These are phyloP conservation scores for Letharia lupina DNA, from an alignment of 495 filamentous ascomycete genomes.

Conservation along the genomic window DNA sequence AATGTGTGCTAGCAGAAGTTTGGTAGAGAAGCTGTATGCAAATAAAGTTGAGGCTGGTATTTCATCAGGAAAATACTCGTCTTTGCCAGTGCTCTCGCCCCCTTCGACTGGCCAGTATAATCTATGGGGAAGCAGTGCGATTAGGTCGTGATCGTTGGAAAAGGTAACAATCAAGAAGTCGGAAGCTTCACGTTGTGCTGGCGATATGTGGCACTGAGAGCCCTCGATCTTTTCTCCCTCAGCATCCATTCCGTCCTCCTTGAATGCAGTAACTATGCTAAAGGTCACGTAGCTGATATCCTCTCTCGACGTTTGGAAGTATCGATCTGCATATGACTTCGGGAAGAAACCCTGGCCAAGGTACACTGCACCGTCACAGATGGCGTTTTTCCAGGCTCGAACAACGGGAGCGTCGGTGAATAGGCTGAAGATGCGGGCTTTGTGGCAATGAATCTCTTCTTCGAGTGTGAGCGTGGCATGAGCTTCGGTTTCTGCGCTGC, in stretches of 20 bases:
- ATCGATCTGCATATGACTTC: neutral
- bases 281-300: conserved; percentile 1
- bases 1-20: neutral
- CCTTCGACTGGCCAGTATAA: neutral
- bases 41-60: neutral
- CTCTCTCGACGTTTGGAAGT: neutral
- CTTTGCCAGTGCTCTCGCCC: neutral
- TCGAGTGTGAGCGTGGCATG: neutral
- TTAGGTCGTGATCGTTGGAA: neutral
- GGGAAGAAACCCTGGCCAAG: neutral
- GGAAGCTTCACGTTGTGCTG: neutral
- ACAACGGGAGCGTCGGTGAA: neutral
- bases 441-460: conserved; percentile 2
- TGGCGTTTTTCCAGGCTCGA: neutral
- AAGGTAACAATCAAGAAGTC: conserved; percentile 2
- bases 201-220: neutral
- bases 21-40: neutral
- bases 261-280: neutral
- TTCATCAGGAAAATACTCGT: neutral
- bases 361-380: neutral
- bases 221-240: neutral
- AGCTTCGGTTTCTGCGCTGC: neutral
- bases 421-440: neutral
- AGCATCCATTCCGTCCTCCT: neutral
- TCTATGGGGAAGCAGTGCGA: neutral